phyloP scores from a whole-genome alignment of 768 basidiomycete genomes.

The Amanita rubescens region DNA sequence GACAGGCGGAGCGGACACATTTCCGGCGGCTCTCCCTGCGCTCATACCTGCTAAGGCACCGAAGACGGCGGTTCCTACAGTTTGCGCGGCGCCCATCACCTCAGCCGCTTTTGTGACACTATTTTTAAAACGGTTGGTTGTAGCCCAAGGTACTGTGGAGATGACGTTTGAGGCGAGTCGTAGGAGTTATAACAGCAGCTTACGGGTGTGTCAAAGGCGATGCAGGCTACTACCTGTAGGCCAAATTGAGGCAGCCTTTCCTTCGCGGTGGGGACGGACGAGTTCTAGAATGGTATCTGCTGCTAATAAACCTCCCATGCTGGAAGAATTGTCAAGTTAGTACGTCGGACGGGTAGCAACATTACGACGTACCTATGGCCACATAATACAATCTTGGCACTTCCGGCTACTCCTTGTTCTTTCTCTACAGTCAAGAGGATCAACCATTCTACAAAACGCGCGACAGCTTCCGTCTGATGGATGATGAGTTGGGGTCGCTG shows the following conservation, averaged over 20 bases:
- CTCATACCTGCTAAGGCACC: conserved; percentile 48
- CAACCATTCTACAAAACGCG: conserved; percentile 88
- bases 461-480: conserved; percentile 74
- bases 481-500: background rate
- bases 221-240: conserved; percentile 77
- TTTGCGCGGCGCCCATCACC: conserved; percentile 60
- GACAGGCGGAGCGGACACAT: conserved; percentile 15
- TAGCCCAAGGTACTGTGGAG: conserved; percentile 71
- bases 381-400: conserved; percentile 77
- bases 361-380: conserved; percentile 67
- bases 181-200: conserved; percentile 16
- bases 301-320: conserved; percentile 89
- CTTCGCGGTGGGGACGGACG: conserved; percentile 55
- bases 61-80: conserved; percentile 53
- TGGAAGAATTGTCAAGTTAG: too few relatives aligned
- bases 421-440: conserved; percentile 80
- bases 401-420: conserved; percentile 76
- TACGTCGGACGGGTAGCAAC: background rate
- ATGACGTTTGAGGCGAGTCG: background rate
- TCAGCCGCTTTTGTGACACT: conserved; percentile 71
- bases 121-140: conserved; percentile 84
- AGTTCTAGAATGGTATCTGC: conserved; percentile 81
- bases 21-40: conserved; percentile 31
- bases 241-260: conserved; percentile 53
- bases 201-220: conserved; percentile 91